Base-by-base conservation (phyloP, 225 moss, liverwort and hornwort genomes). In the Pseudoscleropodium purum region DNA sequence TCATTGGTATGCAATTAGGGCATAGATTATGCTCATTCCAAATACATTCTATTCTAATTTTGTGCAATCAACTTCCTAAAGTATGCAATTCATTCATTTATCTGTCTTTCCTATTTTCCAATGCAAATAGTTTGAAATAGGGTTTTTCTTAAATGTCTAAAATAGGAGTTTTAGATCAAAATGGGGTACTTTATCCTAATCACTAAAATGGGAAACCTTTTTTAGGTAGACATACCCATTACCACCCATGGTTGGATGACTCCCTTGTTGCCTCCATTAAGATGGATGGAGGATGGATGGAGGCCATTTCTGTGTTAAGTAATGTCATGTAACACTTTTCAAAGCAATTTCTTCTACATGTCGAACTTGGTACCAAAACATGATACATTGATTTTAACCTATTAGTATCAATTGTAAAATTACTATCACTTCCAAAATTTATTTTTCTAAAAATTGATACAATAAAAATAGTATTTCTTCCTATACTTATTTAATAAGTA, bases 81-180 rank as follows among this genome's bases (percentile, higher is more conserved):
- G 13, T 29, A 31, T 31, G 7, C 2, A 31, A 33, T 33, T 33
- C 11, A 19, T 51, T 33, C 7, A 2, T 19, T 33, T 2, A 31
- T 11, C 33, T 75, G 2, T 33, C 10, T 7, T 20, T 75, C 19
- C 1, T 49, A 0, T 75, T 30, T 75, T 13, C 6, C 2, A 33
- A 75, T 51, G 33, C 51, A 13, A 33, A 33, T 2, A 31, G 2
- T 1, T 1, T 49, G 1, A 0, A 13, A 76, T 34, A 1, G 12
- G 4, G 0, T 1, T 33, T 30, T 20, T 13, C 4, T 0, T 7
- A 75, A 0, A 13, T 75, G 21, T 33, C 0, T 20, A 2, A 6
- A 49, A 19, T 31, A 13, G 3, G 0, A 49, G 9, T 3, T 49
- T 47, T 47, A 4, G 2, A 75, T 1, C 31, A 31, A 0, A 12